Conservation (phyloP, 139 green algal species). For the Asterochloris sp. region DNA sequence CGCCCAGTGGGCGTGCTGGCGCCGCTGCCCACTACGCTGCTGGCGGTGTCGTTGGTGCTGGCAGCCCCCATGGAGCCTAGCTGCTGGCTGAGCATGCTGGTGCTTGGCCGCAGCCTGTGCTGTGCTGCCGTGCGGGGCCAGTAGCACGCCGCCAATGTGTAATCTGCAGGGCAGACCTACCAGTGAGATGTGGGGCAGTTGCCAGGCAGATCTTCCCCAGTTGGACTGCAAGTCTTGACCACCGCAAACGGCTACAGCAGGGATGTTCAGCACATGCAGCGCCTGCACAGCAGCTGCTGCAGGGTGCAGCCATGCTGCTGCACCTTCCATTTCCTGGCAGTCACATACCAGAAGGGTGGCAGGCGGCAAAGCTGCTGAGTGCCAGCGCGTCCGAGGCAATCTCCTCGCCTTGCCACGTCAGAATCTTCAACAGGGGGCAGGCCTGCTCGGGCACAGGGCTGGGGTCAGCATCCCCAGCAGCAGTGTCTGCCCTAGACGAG, state of each 20-base stretch:
- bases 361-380: too few relatives aligned
- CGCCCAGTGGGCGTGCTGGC: neutral
- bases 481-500: too few relatives aligned
- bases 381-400: conserved; percentile 35
- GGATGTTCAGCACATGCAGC: too few relatives aligned
- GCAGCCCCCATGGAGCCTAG: neutral
- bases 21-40: neutral
- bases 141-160: conserved; percentile 30
- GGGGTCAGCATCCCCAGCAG: too few relatives aligned
- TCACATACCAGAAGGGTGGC: too few relatives aligned
- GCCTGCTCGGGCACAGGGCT: neutral
- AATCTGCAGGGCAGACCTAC: conserved; percentile 16
- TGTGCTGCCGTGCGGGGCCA: neutral
- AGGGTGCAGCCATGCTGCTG: too few relatives aligned
- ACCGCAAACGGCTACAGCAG: too few relatives aligned
- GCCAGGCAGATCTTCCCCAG: too few relatives aligned
- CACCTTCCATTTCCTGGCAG: neutral
- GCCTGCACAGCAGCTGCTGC: too few relatives aligned
- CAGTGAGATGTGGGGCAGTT: too few relatives aligned
- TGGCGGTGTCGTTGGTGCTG: neutral
- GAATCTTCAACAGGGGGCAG: conserved; percentile 25
- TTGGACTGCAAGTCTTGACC: too few relatives aligned
- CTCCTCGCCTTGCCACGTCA: conserved; percentile 43
- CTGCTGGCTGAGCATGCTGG: neutral
- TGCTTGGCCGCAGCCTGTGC: neutral